These are phyloP conservation scores for Pistacia integerrima DNA, from an alignment of 345 rosid species.

Conservation along the genomic window DNA sequence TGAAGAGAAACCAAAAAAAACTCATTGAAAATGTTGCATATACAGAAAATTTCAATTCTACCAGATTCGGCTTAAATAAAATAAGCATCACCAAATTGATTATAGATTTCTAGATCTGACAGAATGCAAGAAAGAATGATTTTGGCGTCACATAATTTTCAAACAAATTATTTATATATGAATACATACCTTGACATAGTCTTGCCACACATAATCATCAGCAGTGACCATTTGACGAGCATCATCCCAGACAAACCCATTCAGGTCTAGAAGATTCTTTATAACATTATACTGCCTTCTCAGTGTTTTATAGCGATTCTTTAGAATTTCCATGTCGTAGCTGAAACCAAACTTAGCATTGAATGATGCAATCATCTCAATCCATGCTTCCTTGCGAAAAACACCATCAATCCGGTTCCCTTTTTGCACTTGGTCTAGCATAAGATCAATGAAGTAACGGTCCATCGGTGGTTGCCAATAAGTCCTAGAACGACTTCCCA, in stretches of 20 bases:
- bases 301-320: slow-evolving; percentile 81
- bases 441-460: slow-evolving; percentile 67
- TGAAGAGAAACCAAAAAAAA: no score
- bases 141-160: not conserved
- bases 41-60: no score
- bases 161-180: not conserved
- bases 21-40: no score
- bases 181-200: slow-evolving; percentile 64
- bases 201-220: slow-evolving; percentile 87
- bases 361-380: slow-evolving; percentile 66
- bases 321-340: slow-evolving; percentile 68
- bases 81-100: not conserved
- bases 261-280: slow-evolving; percentile 64
- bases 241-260: slow-evolving; percentile 86
- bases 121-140: not conserved
- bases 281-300: slow-evolving; percentile 70
- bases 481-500: slow-evolving; percentile 53
- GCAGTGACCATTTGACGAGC: slow-evolving; percentile 84
- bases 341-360: slow-evolving; percentile 67
- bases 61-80: no score
- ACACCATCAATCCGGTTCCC: slow-evolving; percentile 81
- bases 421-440: slow-evolving; percentile 73
- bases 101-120: not conserved
- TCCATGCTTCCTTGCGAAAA: slow-evolving; percentile 81
- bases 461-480: slow-evolving; percentile 95